These are phyloP conservation scores for Coleophoma cylindrospora DNA, from an alignment of 2,329 filamentous ascomycete genomes.

Conservation along the genomic window DNA sequence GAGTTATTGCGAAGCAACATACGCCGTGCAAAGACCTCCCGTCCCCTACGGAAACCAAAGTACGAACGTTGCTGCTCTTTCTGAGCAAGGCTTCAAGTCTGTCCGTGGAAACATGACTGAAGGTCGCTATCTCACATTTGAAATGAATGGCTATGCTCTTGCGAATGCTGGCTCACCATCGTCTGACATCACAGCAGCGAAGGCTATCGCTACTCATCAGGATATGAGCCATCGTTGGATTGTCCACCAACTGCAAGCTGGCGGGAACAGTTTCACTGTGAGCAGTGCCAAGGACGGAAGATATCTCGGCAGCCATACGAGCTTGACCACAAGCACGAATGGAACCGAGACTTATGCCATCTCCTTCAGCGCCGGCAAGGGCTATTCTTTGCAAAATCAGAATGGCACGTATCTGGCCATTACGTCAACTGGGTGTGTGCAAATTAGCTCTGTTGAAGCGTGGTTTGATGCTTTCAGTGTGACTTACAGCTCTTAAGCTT, in stretches of 20 bases:
- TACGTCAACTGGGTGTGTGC: conserved; percentile 8
- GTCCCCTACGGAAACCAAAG: conserved; percentile 42
- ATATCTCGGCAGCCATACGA: conserved; percentile 25
- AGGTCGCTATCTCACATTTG: conserved; percentile 48
- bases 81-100: conserved; percentile 50
- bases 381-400: conserved; percentile 15
- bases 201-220: conserved; percentile 30
- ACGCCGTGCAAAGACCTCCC: conserved; percentile 30
- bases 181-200: conserved; percentile 17
- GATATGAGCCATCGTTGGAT: conserved; percentile 42
- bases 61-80: conserved; percentile 31
- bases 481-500: conserved; percentile 8
- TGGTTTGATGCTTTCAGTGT: conserved; percentile 15
- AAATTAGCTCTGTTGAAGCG: conserved; percentile 5
- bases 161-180: conserved; percentile 24
- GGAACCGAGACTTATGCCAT: conserved; percentile 13
- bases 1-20: conserved; percentile 35
- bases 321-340: conserved; percentile 4
- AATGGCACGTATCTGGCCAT: conserved; percentile 17
- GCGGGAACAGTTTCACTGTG: conserved; percentile 28
- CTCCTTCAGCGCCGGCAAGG: conserved; percentile 7
- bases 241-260: conserved; percentile 28
- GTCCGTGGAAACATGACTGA: conserved; percentile 47
- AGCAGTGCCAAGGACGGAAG: conserved; percentile 35
- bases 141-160: conserved; percentile 38